Base-by-base conservation (phyloP, 495 filamentous ascomycete species). In the Lichenothelia convexa region DNA sequence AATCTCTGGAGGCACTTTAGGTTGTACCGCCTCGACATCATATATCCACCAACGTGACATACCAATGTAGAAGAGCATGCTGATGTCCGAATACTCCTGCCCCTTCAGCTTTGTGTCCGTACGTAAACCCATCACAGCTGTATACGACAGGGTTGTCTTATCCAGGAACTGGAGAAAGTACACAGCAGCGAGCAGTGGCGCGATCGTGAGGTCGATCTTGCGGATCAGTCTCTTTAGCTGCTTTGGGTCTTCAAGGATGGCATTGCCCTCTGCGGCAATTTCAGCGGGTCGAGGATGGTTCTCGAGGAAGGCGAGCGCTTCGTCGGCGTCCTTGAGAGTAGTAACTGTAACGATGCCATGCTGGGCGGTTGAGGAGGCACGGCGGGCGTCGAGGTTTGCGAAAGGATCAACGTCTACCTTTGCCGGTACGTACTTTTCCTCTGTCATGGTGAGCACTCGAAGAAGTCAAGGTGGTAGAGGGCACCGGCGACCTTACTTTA, bases 131-230 rank as follows among this genome's bases (percentile, higher is more conserved):
- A 80, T 79, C 34, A 78, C 76, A 13, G 74, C 72, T 3, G 75
- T 63, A 46, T 78, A 79, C 3, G 68, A 71, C 58, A 81, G 49
- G 1, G 73, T 78, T 6, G 74, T 75, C 54, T 80, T 80, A 44
- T 78, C 73, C 21, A 81, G 60, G n/a, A 75, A 72, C 36, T 81
- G 77, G 2, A 80, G 52, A 45, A 81, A 81, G 50, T 80, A 81
- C 5, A 67, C 70, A 8, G 57, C 45, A 30, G 70, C 56, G 66
- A 71, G 69, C 18, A 18, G 12, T 17, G 31, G 31, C 12, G 2
- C 17, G n/a, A 72, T 52, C 8, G 53, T 46, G 17, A 72, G 45
- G 11, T 70, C 53, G 16, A 64, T 54, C 32, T 47, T 58, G 36
- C 71, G 64, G 30, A 71, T 64, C 43, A 67, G 31, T 17, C 45